Evolutionary conservation across 129 eudicot genomes (phyloP), one percentile per base, ranked within the genome.

Genomic region (Helichrysum umbraculigerum): DNA sequence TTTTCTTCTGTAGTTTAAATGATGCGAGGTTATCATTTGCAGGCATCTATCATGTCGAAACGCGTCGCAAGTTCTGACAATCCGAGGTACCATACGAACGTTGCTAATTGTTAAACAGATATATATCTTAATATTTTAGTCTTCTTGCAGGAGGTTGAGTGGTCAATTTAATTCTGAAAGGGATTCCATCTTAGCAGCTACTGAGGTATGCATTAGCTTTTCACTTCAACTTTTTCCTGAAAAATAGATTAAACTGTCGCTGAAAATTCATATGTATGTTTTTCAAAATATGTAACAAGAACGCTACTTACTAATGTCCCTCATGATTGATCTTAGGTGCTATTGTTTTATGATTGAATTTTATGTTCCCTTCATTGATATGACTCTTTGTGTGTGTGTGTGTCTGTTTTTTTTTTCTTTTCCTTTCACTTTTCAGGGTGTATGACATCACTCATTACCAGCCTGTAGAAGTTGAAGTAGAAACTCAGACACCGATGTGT

Each of bases 1-100:
- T 41, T 33, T 58, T 7, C 35, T 54, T 20, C 10, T 74, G 59
- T 37, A 37, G n/a, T 19, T 62, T 37, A 12, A 33, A 17, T 70
- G 28, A 20, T 37, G 30, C 17, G 56, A 58, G 62, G 21, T 52
- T 72, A 32, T 74, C 25, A 34, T 16, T 71, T 79, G 74, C 92
- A 95, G 99, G 97, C 96, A 63, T 91, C 99, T 61, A 83, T 95
- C 62, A 91, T 95, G 96, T 89, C 97, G 80, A 94, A 91, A 73
- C 97, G 89, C 60, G 77, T 87, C 21, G 73, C 93, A 3, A 91
- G 88, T 78, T 85, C 99, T 22, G 96, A 91, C 71, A 91, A 79
- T 85, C 99, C 96, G 54, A 95, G 99, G 99, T 94, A 91, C 66
- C 1, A 22, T 34, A 32, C 21, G 16, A 64, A 16, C 4, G 21